Evolutionary conservation across 805 yeast species (phyloP), one percentile per base, ranked within the genome.

Genomic region (Pichia kluyveri): DNA sequence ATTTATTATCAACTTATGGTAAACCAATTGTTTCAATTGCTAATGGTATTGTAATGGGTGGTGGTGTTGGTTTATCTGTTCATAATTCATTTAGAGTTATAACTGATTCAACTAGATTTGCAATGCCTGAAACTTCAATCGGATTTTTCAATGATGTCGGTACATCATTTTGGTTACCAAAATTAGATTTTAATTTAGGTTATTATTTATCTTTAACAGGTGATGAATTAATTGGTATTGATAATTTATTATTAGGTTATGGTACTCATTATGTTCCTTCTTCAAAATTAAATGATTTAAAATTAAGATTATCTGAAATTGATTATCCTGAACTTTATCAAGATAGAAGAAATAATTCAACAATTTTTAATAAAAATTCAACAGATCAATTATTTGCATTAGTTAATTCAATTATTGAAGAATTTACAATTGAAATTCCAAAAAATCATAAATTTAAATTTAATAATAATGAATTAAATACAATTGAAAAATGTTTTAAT

Each of bases 71-170:
- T 5, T 69, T 93, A 41, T 75, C 91, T 0, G 83, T 87, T 40
- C 98, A 93, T 67, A 83, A 87, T 12, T 91, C 96, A 4, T 91
- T 91, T 72, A 79, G 98, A 60, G 70, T 93, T 38, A 95, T 95
- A n/a, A 86, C 96, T 40, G 97, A 91, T 58, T 76, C 78, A 58
- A 90, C 98, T 11, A 76, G 82, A 62, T 77, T 89, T 69, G 96
- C 98, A 52, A 93, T 93, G 99, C 98, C 99, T 9, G 98, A 93
- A 68, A 85, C 95, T 74, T 89, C 86, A 60, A 93, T 93, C 63
- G 99, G 99, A 1, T 87, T 88, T 66, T 86, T 87, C 68, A 95
- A 96, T 19, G 99, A 93, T 65, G 98, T 93, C 12, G 99, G 97
- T 41, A 83, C 95, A 37, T 80, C 95, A 11, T 91, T 87, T 68